phyloP scores from a whole-genome alignment of 75 land plant species.

The Isoetes taiwanensis region DNA sequence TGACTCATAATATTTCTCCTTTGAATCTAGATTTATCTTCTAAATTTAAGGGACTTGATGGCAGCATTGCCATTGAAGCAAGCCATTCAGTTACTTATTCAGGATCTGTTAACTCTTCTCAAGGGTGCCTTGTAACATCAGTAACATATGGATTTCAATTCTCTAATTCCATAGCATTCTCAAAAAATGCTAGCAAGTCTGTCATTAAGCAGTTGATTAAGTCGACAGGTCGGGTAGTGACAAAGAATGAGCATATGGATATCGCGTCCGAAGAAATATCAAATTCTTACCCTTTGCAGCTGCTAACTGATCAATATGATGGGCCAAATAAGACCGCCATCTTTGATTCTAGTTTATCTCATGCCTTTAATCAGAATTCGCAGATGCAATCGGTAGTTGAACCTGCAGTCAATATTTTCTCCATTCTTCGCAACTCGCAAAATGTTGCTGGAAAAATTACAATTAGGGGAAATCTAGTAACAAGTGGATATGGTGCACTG shows the following conservation, averaged over 20 bases:
- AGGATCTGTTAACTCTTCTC: slow-evolving; percentile 41
- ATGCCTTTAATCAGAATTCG: too few relatives aligned
- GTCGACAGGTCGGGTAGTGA: too few relatives aligned
- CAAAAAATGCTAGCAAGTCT: slow-evolving; percentile 22
- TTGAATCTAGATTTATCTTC: slow-evolving; percentile 3
- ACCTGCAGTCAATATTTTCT: too few relatives aligned
- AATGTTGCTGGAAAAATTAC: slow-evolving; percentile 14
- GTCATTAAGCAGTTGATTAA: slow-evolving; percentile 30
- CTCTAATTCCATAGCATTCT: slow-evolving; percentile 33
- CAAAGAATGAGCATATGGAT: slow-evolving; percentile 17
- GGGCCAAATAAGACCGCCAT: too few relatives aligned
- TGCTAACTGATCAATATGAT: too few relatives aligned
- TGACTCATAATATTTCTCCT: slow-evolving; percentile 15
- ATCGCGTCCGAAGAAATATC: slow-evolving; percentile 5
- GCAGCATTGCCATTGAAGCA: slow-evolving; percentile 30
- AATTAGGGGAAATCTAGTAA: slow-evolving; percentile 33
- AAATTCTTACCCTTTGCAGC: slow-evolving; percentile 30
- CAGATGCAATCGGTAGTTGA: too few relatives aligned
- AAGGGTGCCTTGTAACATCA: slow-evolving; percentile 39
- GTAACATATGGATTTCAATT: slow-evolving; percentile 20
- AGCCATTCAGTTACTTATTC: slow-evolving; percentile 14
- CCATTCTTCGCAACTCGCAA: too few relatives aligned
- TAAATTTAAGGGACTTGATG: slow-evolving; percentile 42
- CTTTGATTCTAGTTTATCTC: too few relatives aligned
- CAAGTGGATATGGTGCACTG: slow-evolving; percentile 45